phyloP scores from a whole-genome alignment of 139 green algal species.

The Pleodorina starrii region DNA sequence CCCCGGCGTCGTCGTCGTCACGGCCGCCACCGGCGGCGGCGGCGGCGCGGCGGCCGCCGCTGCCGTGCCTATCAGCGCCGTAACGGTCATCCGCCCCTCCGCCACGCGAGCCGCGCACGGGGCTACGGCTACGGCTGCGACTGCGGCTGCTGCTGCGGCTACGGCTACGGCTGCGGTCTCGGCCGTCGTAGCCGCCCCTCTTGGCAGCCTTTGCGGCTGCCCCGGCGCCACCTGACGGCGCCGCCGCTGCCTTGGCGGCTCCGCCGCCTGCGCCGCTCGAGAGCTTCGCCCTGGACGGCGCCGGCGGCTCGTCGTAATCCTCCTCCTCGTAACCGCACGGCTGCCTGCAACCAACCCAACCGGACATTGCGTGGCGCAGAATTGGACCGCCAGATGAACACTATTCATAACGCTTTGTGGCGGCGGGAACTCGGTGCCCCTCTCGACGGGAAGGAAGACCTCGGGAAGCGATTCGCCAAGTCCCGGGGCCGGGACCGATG shows the following conservation, averaged over 20 bases:
- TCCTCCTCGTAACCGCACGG: background rate
- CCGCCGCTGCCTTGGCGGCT: background rate
- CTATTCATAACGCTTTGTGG: too few relatives aligned
- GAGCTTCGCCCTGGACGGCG: background rate
- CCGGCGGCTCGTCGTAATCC: background rate
- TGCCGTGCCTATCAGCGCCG: background rate
- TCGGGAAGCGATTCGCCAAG: too few relatives aligned
- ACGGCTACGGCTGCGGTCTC: background rate
- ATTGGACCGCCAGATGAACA: too few relatives aligned
- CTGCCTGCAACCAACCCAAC: too few relatives aligned
- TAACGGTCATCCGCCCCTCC: background rate
- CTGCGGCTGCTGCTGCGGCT: background rate
- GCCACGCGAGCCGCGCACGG: background rate
- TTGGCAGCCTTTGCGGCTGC: background rate
- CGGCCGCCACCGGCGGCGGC: background rate
- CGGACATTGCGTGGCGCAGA: too few relatives aligned
- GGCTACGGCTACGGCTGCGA: constrained; percentile 25
- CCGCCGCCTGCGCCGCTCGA: background rate
- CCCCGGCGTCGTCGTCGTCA: background rate
- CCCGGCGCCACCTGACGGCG: too few relatives aligned
- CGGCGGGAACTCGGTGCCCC: too few relatives aligned
- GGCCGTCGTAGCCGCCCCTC: background rate
- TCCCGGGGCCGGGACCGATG: too few relatives aligned
- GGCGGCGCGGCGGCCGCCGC: constrained; percentile 3
- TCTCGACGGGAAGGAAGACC: too few relatives aligned